Evolutionary conservation across 2,329 filamentous ascomycete genomes (phyloP), one percentile per base, ranked within the genome.

Genomic region (Ophiostoma angusticollis): DNA sequence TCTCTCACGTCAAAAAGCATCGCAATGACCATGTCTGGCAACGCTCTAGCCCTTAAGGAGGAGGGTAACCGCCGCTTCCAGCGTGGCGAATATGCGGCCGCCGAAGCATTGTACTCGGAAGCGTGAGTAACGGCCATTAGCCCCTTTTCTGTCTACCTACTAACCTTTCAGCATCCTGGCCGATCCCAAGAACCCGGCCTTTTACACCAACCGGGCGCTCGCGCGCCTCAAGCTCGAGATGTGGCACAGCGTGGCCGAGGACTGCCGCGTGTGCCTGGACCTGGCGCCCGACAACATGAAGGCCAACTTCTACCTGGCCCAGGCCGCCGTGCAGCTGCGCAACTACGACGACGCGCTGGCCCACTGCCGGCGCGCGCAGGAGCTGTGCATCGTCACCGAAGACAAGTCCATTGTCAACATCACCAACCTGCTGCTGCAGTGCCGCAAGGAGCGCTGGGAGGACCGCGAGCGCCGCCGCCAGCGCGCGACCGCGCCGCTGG

Each of bases 141-240:
- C 1, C n/a, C 29, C 33, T 2, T 22, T 6, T 9, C 12, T 23
- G 2, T n/a, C 28, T 19, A 9, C 9, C 24, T 13, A 2, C 23
- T 18, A 9, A 17, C 28, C 3, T 11, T 7, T 8, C 49, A 84
- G 79, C 29, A 86, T 94, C 50, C 75, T 82, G 50, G 75, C 78
- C 54, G 84, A 93, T 58, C 71, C 82, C 4, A 70, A 66, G 40
- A 91, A 93, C 54, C 74, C 81, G 2, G 67, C 80, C 22, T 71
- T 94, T 36, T 95, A 86, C 61, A 89, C 85, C 28, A 96, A 95
- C 61, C 83, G 87, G 39, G 84, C 86, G 37, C 81, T 94, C 61
- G 78, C 81, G 4, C 75, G 86, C 29, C 67, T 91, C 42, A 83
- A 81, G 59, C 70, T 93, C 17, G 62, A 70, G 44, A 67, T 75